Evolutionary conservation across 345 rosid species (phyloP), one percentile per base, ranked within the genome.

Genomic region (Dovyalis caffra): DNA sequence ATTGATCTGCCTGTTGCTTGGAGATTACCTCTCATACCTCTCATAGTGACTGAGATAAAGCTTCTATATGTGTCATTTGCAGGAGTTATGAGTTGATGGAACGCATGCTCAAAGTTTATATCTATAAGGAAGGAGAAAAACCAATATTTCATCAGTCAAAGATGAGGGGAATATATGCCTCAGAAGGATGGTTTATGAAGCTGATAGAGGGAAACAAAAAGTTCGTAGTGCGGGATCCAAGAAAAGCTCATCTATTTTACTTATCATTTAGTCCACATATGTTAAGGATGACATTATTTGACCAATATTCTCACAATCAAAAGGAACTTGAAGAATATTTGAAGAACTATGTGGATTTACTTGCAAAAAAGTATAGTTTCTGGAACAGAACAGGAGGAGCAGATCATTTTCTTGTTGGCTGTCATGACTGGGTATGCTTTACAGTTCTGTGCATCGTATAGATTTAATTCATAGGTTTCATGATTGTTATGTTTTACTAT

Each of bases 171-270:
- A 91, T 91, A 56, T 94, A 92, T 77, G 94, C 97, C 12, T 91
- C 97, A 5, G 97, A 92, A 85, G 98, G 97, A 72, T 91, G 98
- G 98, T 92, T 94, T 73, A 86, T 94, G 92, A 94, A 94, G 85
- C 86, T 92, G 65, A 87, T 94, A 74, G 90, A 94, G 77, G 89
- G 85, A 80, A 88, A 84, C 85, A 90, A 84, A 78, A 88, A 90
- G 75, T 94, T 91, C 64, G 70, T 84, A 56, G 97, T 89, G 58
- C 90, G 80, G 78, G 91, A 92, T 77, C 97, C 97, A 0, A 82
- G 82, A 70, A 94, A 83, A 81, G 98, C 97, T 74, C 95, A 94
- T 86, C 80, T 91, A 81, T 94, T 94, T 79, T 94, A 88, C 90
- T 66, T 92, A 70, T 95, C 97, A 47, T 84, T 94, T 74, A 92